Evolutionary conservation across 2,329 filamentous ascomycete genomes (phyloP), one percentile per base, ranked within the genome.

Genomic region (Fonsecaea pedrosoi): DNA sequence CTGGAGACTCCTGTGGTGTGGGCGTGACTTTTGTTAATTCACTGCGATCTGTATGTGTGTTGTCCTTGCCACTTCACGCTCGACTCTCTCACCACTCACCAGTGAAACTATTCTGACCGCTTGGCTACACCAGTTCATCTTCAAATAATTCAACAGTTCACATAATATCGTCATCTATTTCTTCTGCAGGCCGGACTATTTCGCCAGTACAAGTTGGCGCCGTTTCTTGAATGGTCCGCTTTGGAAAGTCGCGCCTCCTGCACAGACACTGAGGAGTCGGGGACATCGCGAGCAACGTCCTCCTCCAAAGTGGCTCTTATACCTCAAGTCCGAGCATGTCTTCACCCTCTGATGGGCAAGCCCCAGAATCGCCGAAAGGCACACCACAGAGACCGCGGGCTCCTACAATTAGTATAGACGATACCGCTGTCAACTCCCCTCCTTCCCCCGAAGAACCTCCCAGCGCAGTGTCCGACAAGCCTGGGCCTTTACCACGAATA

Each of bases 361-460:
- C 60, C 42, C 50, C 68, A 21, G 64, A 64, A 21, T 59, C 62
- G n/a, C 64, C 70, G 6, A 60, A 50, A 62, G 50, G 61, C 21
- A 3, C 35, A 6, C 67, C 42, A 8, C 56, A 66, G 30, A 60
- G 70, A 38, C 66, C 60, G 18, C 76, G 82, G 64, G 82, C 82
- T 6, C 84, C 84, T 25, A 86, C 84, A 10, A 86, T 86, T 60
- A 86, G 84, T 35, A 85, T 86, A 69, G 84, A 86, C 73, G 86
- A 84, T 25, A 85, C 84, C 65, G 82, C 84, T 62, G 82, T 70
- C 13, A 58, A 63, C 40, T 53, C 58, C 18, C 59, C 59, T 32
- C 54, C 38, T 6, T 48, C 54, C 12, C 38, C 62, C 15, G 60
- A 69, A 42, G 60, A 68, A 10, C 64, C 62, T 38, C 30, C 45